phyloP scores from a whole-genome alignment of 2,329 filamentous ascomycete species.

The Tympanopsis confertula region DNA sequence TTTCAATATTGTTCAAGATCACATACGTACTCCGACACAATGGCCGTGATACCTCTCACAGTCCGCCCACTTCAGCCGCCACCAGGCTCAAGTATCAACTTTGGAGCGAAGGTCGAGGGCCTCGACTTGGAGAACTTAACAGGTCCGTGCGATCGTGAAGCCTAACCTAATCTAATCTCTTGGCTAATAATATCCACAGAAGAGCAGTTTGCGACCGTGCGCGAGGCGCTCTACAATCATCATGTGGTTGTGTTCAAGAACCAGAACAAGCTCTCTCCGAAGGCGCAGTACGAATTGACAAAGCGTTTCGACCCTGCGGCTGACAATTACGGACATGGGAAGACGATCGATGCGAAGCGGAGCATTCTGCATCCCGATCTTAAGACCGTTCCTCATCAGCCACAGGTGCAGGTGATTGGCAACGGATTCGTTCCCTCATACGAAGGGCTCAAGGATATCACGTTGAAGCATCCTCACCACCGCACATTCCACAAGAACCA shows the following conservation, averaged over 20 bases:
- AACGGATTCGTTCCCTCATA: constrained; percentile 37
- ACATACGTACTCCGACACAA: too few relatives aligned
- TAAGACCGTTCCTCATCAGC: constrained; percentile 70
- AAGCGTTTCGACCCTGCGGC: constrained; percentile 59
- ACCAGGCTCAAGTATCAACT: neutral
- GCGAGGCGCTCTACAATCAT: constrained; percentile 52
- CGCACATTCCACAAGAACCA: constrained; percentile 38
- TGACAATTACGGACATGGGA: constrained; percentile 63
- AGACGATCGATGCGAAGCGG: constrained; percentile 53
- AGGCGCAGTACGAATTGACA: constrained; percentile 64
- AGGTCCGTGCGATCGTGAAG: too few relatives aligned
- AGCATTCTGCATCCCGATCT: constrained; percentile 67
- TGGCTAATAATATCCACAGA: too few relatives aligned
- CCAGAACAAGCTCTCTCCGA: constrained; percentile 51
- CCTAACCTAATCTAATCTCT: too few relatives aligned
- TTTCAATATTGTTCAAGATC: too few relatives aligned
- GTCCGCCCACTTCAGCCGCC: neutral
- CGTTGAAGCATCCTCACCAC: constrained; percentile 42
- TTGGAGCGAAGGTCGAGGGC: neutral
- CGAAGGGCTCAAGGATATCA: constrained; percentile 38
- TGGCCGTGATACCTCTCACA: too few relatives aligned
- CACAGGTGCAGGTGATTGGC: constrained; percentile 52
- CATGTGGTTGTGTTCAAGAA: constrained; percentile 63
- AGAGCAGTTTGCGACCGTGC: constrained; percentile 51
- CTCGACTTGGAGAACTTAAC: neutral